Evolutionary conservation across 768 basidiomycete genomes (phyloP).

Genomic region (Lentinula sp.): DNA sequence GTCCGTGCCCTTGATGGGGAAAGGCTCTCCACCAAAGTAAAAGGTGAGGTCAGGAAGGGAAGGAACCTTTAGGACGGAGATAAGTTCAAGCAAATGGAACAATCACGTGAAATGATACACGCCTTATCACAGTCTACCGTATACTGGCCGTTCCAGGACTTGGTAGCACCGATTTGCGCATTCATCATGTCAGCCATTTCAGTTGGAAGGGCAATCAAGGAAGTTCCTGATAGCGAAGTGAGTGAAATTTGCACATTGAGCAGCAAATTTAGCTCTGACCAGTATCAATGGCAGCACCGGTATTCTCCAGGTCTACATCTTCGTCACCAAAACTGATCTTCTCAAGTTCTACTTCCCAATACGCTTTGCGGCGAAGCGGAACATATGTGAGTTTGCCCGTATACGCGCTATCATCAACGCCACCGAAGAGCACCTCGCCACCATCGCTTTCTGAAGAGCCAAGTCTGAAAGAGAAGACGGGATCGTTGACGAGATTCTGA

Average conservation of each 20-base stretch:
- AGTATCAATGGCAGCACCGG: slow-evolving; percentile 90
- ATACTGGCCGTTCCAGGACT: slow-evolving; percentile 95
- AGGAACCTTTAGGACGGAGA: slow-evolving; percentile 37
- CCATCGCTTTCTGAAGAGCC: slow-evolving; percentile 84
- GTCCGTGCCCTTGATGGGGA: slow-evolving; percentile 74
- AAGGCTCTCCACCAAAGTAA: slow-evolving; percentile 75
- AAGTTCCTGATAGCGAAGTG: slow-evolving; percentile 56
- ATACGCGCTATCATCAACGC: slow-evolving; percentile 74
- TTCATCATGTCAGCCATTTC: slow-evolving; percentile 99
- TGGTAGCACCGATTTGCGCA: slow-evolving; percentile 88
- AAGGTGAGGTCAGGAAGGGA: slow-evolving; percentile 79
- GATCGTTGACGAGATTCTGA: slow-evolving; percentile 71
- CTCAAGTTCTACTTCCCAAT: slow-evolving; percentile 97
- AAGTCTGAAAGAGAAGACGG: slow-evolving; percentile 92
- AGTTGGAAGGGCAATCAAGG: slow-evolving; percentile 86
- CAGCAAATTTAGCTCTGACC: slow-evolving; percentile 31
- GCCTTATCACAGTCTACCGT: slow-evolving; percentile 75
- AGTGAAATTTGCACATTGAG: not conserved
- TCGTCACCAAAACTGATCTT: slow-evolving; percentile 84
- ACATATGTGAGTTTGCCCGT: slow-evolving; percentile 79
- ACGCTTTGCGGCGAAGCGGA: slow-evolving; percentile 90
- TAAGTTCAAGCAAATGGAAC: not conserved
- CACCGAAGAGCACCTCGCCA: slow-evolving; percentile 90
- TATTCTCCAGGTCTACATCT: slow-evolving; percentile 83
- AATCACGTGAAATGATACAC: not conserved